Evolutionary conservation across 495 filamentous ascomycete species (phyloP), one percentile per base, ranked within the genome.

Genomic region (Xanthoparmelia taractica): DNA sequence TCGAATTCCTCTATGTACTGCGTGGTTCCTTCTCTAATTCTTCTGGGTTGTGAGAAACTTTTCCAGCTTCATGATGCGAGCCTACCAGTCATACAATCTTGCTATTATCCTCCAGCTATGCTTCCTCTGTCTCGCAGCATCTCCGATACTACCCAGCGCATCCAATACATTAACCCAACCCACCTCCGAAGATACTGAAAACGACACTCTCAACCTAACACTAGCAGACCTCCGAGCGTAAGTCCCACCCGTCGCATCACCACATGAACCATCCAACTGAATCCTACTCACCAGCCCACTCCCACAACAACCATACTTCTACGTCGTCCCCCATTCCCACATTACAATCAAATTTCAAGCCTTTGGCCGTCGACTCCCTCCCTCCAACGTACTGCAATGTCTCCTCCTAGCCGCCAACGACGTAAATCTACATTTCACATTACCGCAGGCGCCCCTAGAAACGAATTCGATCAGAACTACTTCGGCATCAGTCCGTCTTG

Each of bases 331-430:
- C 12, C 25, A 52, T 13, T 52, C 48, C 1, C 2, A 25, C 48
- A 25, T 52, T 27, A 29, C 17, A 13, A 52, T 52, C 48, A 17
- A 31, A 52, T 52, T 52, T 27, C 48, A 52, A 52, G 11, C 25
- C 4, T 52, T 52, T 27, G 48, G 48, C 27, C 27, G 17, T 27
- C 27, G 1, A 0, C 13, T 38, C 29, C 57, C 41, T 8, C 36
- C 18, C 37, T 45, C 33, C 57, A 41, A 59, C 48, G 48, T 52
- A 4, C 12, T 52, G 25, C 27, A 29, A 13, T 52, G 48, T 13
- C 48, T 52, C 48, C 48, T 52, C 48, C 2, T 4, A 17, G 48
- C 48, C 48, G 48, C 48, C 48, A 52, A 52, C 27, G 48, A 52
- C 48, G 48, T 52, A 5, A 52, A 52, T 27, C 48, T 17, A 13